Conservation (phyloP, 2,329 filamentous ascomycete species). For the Westerdykella ornata region DNA sequence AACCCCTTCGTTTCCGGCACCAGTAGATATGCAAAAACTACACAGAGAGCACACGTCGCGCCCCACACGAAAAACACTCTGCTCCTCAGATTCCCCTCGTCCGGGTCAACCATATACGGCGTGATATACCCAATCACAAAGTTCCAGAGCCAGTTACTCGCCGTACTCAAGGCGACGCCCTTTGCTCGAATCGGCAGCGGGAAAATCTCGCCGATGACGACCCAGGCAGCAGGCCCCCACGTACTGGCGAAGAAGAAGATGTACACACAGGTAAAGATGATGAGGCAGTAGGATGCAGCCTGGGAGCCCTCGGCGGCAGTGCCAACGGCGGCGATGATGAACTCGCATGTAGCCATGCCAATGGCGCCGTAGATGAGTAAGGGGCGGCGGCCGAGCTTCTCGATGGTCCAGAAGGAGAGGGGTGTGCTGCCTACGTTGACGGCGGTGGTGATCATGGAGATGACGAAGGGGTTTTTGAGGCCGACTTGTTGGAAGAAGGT, state of each 20-base stretch:
- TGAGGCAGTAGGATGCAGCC: slow-evolving; percentile 51
- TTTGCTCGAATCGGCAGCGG: slow-evolving; percentile 82
- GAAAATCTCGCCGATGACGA: slow-evolving; percentile 83
- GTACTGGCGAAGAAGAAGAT: slow-evolving; percentile 89
- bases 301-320: slow-evolving; percentile 40
- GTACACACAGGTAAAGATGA: slow-evolving; percentile 85
- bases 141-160: slow-evolving; percentile 91
- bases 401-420: slow-evolving; percentile 79
- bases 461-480: slow-evolving; percentile 72
- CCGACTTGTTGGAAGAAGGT: slow-evolving; percentile 75
- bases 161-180: slow-evolving; percentile 78
- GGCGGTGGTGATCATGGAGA: slow-evolving; percentile 76
- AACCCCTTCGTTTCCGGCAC: slow-evolving; percentile 75
- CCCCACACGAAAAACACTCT: slow-evolving; percentile 53
- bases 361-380: slow-evolving; percentile 72
- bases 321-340: slow-evolving; percentile 69
- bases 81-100: slow-evolving; percentile 57
- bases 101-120: slow-evolving; percentile 62
- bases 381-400: slow-evolving; percentile 71
- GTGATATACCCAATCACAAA: slow-evolving; percentile 51
- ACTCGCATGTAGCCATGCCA: slow-evolving; percentile 81
- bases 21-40: slow-evolving; percentile 64
- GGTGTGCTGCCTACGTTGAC: slow-evolving; percentile 85
- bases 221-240: slow-evolving; percentile 70
- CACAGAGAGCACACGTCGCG: slow-evolving; percentile 45